Evolutionary conservation across 2,329 filamentous ascomycete genomes (phyloP).

Genomic region (Botrytis aclada): DNA sequence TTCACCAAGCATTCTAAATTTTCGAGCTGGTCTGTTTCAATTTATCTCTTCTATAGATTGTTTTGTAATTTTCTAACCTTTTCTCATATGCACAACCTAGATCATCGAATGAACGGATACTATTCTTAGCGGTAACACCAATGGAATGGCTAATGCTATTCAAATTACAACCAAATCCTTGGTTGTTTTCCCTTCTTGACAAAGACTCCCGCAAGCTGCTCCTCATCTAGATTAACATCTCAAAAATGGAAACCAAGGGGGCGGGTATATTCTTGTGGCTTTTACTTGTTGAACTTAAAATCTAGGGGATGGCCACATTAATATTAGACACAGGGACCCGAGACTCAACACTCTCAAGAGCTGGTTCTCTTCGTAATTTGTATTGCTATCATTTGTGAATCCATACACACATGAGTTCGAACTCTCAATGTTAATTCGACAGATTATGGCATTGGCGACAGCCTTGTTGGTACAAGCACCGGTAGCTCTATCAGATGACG

Average conservation of each 20-base stretch:
- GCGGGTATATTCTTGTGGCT: neutral
- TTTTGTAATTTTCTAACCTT: neutral
- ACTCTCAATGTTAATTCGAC: conserved; percentile 10
- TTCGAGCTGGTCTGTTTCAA: neutral
- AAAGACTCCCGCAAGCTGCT: neutral
- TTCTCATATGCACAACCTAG: neutral
- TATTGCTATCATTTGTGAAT: conserved; percentile 4
- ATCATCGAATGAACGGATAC: neutral
- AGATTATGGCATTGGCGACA: conserved; percentile 14
- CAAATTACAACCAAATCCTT: neutral
- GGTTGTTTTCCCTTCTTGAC: neutral
- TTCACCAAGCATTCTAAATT: neutral
- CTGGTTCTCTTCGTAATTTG: conserved; percentile 8
- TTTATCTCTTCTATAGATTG: neutral
- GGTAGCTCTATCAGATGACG: neutral
- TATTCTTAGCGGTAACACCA: neutral
- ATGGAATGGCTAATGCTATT: neutral
- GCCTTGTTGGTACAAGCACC: conserved; percentile 17
- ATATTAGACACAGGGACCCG: neutral
- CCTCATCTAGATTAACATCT: neutral
- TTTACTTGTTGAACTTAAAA: neutral
- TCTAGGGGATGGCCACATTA: neutral
- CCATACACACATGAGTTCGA: conserved; percentile 4
- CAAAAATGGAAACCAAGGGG: conserved; percentile 1
- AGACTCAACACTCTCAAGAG: neutral